Conservation (phyloP, 2,329 filamentous ascomycete genomes). For the Remersonia thermophila region DNA sequence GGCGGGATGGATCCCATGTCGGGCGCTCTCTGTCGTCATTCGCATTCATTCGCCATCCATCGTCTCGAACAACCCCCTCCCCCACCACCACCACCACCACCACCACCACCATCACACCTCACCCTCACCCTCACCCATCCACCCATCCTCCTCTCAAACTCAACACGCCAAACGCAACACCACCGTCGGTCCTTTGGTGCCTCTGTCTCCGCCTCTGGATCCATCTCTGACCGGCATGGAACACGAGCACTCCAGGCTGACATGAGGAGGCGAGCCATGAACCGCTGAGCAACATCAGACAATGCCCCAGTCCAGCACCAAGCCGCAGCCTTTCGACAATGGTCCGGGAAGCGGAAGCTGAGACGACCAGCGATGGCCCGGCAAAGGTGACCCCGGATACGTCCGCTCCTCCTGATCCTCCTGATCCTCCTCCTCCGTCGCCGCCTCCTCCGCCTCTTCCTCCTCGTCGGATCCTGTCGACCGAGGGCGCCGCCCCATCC, state of each 20-base stretch:
- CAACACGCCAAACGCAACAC: too few relatives aligned
- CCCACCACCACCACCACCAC: too few relatives aligned
- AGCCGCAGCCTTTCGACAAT: conserved; percentile 11
- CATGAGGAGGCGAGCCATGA: too few relatives aligned
- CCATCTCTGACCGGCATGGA: background rate
- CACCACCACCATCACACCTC: too few relatives aligned
- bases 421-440: conserved; percentile 3
- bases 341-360: conserved; percentile 12
- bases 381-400: conserved; percentile 10
- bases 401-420: conserved; percentile 2
- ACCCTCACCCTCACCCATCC: too few relatives aligned
- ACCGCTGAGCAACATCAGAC: conserved; percentile 2
- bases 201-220: too few relatives aligned
- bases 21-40: background rate
- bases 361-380: conserved; percentile 4
- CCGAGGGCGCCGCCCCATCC: conserved; percentile 32
- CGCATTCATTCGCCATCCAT: background rate
- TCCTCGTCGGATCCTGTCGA: conserved; percentile 17
- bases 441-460: conserved; percentile 19
- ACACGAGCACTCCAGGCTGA: background rate
- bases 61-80: too few relatives aligned
- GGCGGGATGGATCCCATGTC: background rate
- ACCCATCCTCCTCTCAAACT: too few relatives aligned
- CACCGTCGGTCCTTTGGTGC: too few relatives aligned
- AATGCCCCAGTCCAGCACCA: conserved; percentile 10